A percentile compares a stretch with the other conserved stretches of the same genome.
Conservation (phyloP, 2,329 filamentous ascomycete genomes). For the Proliferodiscus dingleyae region DNA sequence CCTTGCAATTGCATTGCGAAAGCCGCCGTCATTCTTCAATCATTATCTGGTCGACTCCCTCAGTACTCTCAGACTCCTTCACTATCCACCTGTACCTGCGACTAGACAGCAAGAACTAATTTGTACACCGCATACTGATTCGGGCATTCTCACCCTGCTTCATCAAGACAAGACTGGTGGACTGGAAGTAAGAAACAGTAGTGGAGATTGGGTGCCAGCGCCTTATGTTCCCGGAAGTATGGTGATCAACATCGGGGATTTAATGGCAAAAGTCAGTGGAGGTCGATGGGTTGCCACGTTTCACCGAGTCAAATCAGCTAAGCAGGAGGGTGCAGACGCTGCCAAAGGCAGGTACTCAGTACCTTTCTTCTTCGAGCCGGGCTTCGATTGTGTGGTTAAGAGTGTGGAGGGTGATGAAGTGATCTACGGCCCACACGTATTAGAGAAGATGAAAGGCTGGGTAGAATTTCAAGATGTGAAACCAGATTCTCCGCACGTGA, state of each 20-base stretch:
- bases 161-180: slow-evolving; percentile 43
- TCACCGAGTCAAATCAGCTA: slow-evolving; percentile 37
- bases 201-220: slow-evolving; percentile 44
- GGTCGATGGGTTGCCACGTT: slow-evolving; percentile 40
- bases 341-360: slow-evolving; percentile 34
- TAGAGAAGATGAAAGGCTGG: slow-evolving; percentile 40
- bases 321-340: slow-evolving; percentile 9
- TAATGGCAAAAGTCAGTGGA: slow-evolving; percentile 32
- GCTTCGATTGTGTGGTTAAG: slow-evolving; percentile 36
- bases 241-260: slow-evolving; percentile 45
- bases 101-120: slow-evolving; percentile 26
- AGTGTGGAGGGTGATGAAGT: slow-evolving; percentile 31
- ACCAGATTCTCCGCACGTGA: background rate
- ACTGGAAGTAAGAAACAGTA: slow-evolving; percentile 42
- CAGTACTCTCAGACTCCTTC: slow-evolving; percentile 40
- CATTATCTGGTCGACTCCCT: slow-evolving; percentile 37
- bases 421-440: slow-evolving; percentile 38
- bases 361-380: slow-evolving; percentile 45
- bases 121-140: slow-evolving; percentile 39
- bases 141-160: slow-evolving; percentile 42
- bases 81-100: slow-evolving; percentile 36
- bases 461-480: slow-evolving; percentile 38
- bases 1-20: slow-evolving; percentile 36
- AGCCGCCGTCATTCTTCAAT: slow-evolving; percentile 36
- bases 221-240: slow-evolving; percentile 41